Conservation (phyloP, 2,329 filamentous ascomycete species). For the Calonectria hawksworthii region DNA sequence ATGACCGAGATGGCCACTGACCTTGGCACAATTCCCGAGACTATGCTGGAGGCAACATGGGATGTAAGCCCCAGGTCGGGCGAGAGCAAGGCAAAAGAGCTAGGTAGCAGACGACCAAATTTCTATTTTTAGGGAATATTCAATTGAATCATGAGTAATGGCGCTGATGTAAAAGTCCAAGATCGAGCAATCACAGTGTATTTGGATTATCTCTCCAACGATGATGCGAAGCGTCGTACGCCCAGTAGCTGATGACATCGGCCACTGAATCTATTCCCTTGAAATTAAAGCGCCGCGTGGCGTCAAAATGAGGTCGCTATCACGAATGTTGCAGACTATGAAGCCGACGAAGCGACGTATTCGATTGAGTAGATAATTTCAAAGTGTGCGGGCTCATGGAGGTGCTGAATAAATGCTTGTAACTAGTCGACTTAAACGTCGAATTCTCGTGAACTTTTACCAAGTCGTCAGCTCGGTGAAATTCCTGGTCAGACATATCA, state of each 20-base stretch:
- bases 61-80: neutral
- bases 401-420: neutral
- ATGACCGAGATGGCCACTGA: neutral
- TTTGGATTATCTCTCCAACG: neutral
- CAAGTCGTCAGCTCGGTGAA: neutral
- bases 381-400: neutral
- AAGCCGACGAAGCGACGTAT: neutral
- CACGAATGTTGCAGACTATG: neutral
- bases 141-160: neutral
- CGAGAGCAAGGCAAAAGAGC: slow-evolving; percentile 35
- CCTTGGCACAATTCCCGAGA: neutral
- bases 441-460: neutral
- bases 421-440: neutral
- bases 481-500: neutral
- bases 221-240: neutral
- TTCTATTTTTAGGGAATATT: slow-evolving; percentile 37
- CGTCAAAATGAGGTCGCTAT: neutral
- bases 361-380: neutral
- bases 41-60: slow-evolving; percentile 23
- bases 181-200: neutral
- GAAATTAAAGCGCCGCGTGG: neutral
- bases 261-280: neutral
- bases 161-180: neutral
- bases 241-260: neutral
- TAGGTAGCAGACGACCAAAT: slow-evolving; percentile 33